Base-by-base conservation (phyloP, 495 filamentous ascomycete species). In the Parachaetomium inaequale region DNA sequence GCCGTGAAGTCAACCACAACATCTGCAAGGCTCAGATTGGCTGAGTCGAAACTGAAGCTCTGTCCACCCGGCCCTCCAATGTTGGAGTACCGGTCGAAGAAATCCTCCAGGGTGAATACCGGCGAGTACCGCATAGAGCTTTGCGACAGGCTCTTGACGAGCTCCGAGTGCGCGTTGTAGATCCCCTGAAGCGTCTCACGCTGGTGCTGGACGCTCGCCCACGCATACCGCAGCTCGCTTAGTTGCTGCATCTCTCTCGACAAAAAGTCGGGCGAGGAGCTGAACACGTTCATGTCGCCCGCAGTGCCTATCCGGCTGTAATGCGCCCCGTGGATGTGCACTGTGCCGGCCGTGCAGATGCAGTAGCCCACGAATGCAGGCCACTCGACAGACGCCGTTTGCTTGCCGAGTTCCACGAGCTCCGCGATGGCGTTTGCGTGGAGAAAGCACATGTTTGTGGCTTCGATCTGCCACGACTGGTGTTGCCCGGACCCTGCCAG, bases 381-480 rank as follows among this genome's bases (percentile, higher is more conserved):
- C 89, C 89, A 93, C 70, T 92, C 90, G 36, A 92, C 83, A 8
- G 86, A 80, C 4, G 84, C 79, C 28, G 76, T 76, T 67, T 81
- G 82, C 51, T 85, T 84, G 1, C 88, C 89, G 23, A 93, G 82
- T 69, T 92, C 88, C 21, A 93, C 88, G 1, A 95, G 78, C 64
- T 93, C 90, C 6, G 88, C 86, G 54, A 95, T 91, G 1, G 90
- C 89, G 72, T 93, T 95, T 10, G 91, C 89, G 65, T 95, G 91
- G 17, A 89, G 79, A 71, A 95, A 93, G 72, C 90, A 93, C 55
- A 92, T 81, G 61, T 92, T 91, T 1, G 90, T 93, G 0, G 90
- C 88, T 66, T 92, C 89, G 55, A 93, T 93, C 72, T 93, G 90
- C 91, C 91, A 95, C 36, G 88, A 91, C 69, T 93, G 90, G 64